Conservation (phyloP, 1,284 basidiomycete genomes). For the Cryptococcus deneoformans region DNA sequence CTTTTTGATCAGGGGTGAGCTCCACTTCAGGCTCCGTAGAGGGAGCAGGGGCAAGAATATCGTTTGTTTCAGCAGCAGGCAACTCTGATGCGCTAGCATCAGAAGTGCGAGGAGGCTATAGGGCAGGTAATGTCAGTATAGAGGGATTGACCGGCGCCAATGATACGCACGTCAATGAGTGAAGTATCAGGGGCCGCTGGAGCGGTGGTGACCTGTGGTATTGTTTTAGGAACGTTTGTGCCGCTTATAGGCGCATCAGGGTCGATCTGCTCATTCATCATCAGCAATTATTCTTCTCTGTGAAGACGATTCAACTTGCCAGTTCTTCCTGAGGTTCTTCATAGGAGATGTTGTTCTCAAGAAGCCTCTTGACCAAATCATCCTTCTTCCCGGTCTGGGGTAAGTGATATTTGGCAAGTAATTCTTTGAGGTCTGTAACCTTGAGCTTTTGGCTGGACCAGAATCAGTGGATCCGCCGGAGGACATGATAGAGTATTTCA, state of each 20-base stretch:
- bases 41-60: not conserved
- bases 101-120: not conserved
- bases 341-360: conserved; percentile 35
- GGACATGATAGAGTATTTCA: not conserved
- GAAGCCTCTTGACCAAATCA: conserved; percentile 47
- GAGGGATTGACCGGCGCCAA: not conserved
- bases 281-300: not conserved
- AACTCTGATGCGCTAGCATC: not conserved
- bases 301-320: conserved; percentile 12
- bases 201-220: conserved; percentile 3
- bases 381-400: conserved; percentile 49
- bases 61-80: not conserved
- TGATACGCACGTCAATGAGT: conserved; percentile 5
- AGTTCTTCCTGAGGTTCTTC: conserved; percentile 23
- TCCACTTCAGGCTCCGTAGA: conserved; percentile 7
- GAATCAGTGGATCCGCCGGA: not conserved
- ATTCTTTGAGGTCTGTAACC: conserved; percentile 51
- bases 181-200: conserved; percentile 7
- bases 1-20: conserved; percentile 43
- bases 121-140: not conserved
- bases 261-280: conserved; percentile 7
- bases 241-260: conserved; percentile 7
- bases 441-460: conserved; percentile 47
- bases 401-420: conserved; percentile 39
- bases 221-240: not conserved